Evolutionary conservation across 2,329 filamentous ascomycete genomes (phyloP), one percentile per base, ranked within the genome.

Genomic region (Apiospora sp.): DNA sequence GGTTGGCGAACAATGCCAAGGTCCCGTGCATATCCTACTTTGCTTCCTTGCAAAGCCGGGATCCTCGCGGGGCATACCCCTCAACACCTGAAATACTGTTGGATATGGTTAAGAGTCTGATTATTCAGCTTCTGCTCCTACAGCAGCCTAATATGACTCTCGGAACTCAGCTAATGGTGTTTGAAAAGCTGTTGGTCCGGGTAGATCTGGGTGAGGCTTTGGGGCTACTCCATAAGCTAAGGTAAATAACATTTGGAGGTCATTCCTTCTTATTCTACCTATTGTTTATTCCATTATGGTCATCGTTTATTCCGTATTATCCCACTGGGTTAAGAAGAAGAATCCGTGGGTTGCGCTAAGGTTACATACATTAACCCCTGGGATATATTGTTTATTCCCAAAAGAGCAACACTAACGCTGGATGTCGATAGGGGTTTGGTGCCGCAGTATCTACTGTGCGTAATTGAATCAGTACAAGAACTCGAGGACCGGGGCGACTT

Each of bases 1-100:
- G 34, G 12, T 64, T 64, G 4, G 58, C 30, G 34, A 64, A 64
- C 19, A 64, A n/a, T n/a, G 34, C 19, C 58, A 64, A 41, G 30
- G 22, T 64, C 10, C 58, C 58, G 19, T 64, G 34, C 58, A 37
- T 64, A 64, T 64, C 58, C 58, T 64, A 41, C 34, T 64, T 64
- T 5, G 34, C 16, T 37, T 64, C 58, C 16, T 22, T 64, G 2
- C 34, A 64, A 12, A n/a, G 8, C 19, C 34, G 19, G 19, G 8
- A 41, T 5, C 3, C 34, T 22, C 34, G 3, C 34, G 58, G 58
- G 10, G 8, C 27, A 34, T 58, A 4, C 7, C 19, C 30, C 7
- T 41, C 19, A 2, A 19, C 58, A 6, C 58, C 58, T 1, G 19
- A 64, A 0, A n/a, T 64, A 0, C 58, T 64, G 5, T 13, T 64